Evolutionary conservation across 441 rosid genomes (phyloP).

Genomic region (Omphalea diandra): DNA sequence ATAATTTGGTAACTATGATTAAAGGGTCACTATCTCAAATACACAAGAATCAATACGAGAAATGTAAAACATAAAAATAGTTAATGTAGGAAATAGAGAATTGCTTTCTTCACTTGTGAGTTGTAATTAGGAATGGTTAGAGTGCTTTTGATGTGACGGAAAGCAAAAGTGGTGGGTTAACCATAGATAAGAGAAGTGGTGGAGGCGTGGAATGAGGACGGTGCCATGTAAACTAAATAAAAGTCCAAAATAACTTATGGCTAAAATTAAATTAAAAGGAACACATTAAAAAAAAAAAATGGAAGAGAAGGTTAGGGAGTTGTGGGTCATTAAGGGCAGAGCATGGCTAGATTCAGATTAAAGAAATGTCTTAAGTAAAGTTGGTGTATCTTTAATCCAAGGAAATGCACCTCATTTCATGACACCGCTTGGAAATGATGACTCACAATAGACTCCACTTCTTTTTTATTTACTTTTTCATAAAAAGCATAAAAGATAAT

Average conservation of each 20-base stretch:
- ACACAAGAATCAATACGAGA: too few species aligned
- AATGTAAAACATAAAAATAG: background rate
- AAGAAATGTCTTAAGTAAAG: slow-evolving; percentile 41
- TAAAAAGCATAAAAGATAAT: background rate
- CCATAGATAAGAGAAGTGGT: background rate
- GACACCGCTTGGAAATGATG: slow-evolving; percentile 45
- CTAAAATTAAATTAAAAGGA: slow-evolving; percentile 13
- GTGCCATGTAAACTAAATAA: slow-evolving; percentile 8
- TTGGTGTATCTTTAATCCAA: slow-evolving; percentile 36
- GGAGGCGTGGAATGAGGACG: slow-evolving; percentile 7
- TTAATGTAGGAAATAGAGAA: slow-evolving; percentile 3
- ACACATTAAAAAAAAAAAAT: slow-evolving; percentile 14
- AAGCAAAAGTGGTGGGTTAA: slow-evolving; percentile 11
- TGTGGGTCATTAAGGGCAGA: slow-evolving; percentile 33
- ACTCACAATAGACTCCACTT: slow-evolving; percentile 4
- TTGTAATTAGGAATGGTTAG: slow-evolving; percentile 15
- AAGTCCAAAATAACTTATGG: background rate
- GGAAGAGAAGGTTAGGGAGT: slow-evolving; percentile 10
- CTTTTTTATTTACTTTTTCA: background rate
- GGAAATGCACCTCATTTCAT: slow-evolving; percentile 42
- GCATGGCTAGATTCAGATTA: slow-evolving; percentile 43
- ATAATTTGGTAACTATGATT: too few species aligned
- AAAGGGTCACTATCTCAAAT: too few species aligned
- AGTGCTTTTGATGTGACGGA: slow-evolving; percentile 15
- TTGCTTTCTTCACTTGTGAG: slow-evolving; percentile 25